phyloP scores from a whole-genome alignment of 2,329 filamentous ascomycete genomes.

The Exophiala sp. region DNA sequence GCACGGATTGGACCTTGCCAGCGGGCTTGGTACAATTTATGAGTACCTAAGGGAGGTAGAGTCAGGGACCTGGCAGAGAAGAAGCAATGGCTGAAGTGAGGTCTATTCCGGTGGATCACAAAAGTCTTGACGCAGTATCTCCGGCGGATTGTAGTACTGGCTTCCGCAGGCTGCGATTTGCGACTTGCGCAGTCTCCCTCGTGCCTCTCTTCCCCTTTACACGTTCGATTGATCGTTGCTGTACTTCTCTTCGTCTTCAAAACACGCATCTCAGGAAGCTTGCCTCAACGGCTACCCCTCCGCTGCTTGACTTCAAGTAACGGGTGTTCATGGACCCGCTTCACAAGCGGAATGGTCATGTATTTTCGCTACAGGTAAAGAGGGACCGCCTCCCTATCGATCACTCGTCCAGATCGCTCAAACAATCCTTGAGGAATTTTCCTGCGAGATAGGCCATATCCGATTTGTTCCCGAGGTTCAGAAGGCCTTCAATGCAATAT shows the following conservation, averaged over 20 bases:
- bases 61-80: no score
- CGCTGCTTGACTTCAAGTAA: no score
- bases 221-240: background rate
- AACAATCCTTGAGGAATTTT: conserved; percentile 4
- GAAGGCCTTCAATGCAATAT: conserved; percentile 8
- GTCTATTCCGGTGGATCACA: background rate
- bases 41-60: no score
- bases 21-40: no score
- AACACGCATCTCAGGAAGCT: no score
- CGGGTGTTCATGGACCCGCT: no score
- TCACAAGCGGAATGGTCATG: background rate
- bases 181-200: no score
- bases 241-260: background rate
- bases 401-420: background rate
- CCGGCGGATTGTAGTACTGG: background rate
- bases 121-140: background rate
- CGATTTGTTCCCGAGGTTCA: conserved; percentile 7
- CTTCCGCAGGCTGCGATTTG: background rate
- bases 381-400: background rate
- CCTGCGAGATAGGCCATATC: conserved; percentile 10
- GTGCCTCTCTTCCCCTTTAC: background rate
- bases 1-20: no score
- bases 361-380: background rate
- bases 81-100: background rate
- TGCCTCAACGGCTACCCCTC: no score